Percentiles rank a stretch among this genome's conserved stretches.
phyloP scores from a whole-genome alignment of 345 rosid genomes.

The Arabidopsis arenosa region DNA sequence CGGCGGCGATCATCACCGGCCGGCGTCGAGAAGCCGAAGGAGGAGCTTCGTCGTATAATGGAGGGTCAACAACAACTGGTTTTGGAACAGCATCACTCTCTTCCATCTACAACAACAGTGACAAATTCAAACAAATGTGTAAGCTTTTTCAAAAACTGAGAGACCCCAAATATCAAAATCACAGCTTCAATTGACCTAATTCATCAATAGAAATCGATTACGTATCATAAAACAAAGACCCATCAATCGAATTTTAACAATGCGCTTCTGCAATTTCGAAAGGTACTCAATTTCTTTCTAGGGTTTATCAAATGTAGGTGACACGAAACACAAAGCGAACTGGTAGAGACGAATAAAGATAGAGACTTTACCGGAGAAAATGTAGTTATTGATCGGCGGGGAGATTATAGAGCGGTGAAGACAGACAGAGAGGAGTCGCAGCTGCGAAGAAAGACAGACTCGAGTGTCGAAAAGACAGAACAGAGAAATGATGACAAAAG shows the following conservation, averaged over 20 bases:
- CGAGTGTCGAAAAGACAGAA: slow-evolving; percentile 21
- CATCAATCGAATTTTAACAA: slow-evolving; percentile 8
- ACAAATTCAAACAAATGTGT: slow-evolving; percentile 11
- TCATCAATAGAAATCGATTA: not conserved
- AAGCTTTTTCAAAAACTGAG: not conserved
- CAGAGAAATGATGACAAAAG: not conserved
- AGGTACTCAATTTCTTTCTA: slow-evolving; percentile 5
- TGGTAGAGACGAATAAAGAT: not conserved
- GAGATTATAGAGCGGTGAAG: slow-evolving; percentile 12
- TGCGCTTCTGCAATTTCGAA: slow-evolving; percentile 18
- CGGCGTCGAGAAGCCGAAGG: slow-evolving; percentile 17
- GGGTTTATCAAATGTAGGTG: slow-evolving; percentile 5
- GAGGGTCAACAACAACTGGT: slow-evolving; percentile 47
- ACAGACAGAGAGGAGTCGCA: slow-evolving; percentile 5
- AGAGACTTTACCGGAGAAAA: slow-evolving; percentile 7
- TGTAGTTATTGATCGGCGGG: not conserved
- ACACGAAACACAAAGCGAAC: not conserved
- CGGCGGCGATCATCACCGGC: slow-evolving; percentile 8
- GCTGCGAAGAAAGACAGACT: slow-evolving; percentile 8
- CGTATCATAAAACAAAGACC: not conserved
- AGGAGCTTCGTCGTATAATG: slow-evolving; percentile 35
- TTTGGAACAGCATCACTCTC: slow-evolving; percentile 39
- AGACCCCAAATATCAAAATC: not conserved
- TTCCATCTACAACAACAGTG: slow-evolving; percentile 34
- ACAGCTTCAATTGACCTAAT: slow-evolving; percentile 2